Base-by-base conservation (phyloP, 768 basidiomycete genomes). In the Psilocybe cubensis region DNA sequence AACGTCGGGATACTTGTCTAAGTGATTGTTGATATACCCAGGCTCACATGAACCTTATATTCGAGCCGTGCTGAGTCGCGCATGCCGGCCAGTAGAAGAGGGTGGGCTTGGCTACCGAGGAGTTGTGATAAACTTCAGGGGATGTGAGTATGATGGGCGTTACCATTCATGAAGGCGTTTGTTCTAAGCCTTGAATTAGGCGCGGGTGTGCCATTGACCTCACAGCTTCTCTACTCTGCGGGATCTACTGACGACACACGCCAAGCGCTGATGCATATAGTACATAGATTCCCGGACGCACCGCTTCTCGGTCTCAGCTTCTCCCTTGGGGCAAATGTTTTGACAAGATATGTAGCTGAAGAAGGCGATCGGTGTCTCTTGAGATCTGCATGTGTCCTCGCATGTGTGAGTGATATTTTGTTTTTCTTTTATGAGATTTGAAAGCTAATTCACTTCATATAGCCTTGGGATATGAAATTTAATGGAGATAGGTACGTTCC, bases 11-110 rank as follows among this genome's bases (percentile, higher is more conserved):
- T 35, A 8, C 33, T 14, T 54, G 55, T 46, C 56, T 38, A 52
- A 51, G 47, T 56, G 61, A 29, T 11, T 57, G 24, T 53, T n/a
- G 14, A 24, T 49, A 10, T 5, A 18, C 2, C 21, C 58, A 92
- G 91, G 92, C 38, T 93, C 92, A 14, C 84, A 96, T 68, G 96
- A 96, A 77, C 80, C 87, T 20, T 98, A 97, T 66, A 91, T 97
- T 40, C 81, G 93, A 56, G 86, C 90, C 25, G 80, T 97, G 41
- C 76, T 98, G 5, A 81, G 83, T 44, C 87, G 84, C 54, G 88
- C 87, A 9, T 88, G 88, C 68, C 76, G 78, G 23, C 81, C 90
- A 25, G 79, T 85, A 8, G 79, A 81, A 31, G 76, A 89, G 62
- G 93, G 91, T 18, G 96, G 96, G 1, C 76, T 96, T 48, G 94